phyloP scores from a whole-genome alignment of 345 rosid species.

The Ceriops tagal region DNA sequence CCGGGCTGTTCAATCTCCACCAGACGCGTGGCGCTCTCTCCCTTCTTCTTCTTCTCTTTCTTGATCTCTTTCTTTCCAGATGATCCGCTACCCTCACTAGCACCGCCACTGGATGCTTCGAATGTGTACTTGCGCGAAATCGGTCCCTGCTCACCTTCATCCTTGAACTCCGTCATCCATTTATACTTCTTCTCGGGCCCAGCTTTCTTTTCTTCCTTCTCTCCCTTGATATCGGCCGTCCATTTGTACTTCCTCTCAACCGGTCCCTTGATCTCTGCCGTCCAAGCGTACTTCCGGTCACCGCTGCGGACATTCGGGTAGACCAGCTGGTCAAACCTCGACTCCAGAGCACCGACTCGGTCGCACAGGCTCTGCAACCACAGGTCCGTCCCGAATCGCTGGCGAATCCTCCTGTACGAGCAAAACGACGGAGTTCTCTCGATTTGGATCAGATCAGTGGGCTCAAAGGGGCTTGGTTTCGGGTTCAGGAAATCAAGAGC shows the following conservation, averaged over 20 bases:
- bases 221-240: constrained; percentile 57
- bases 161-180: constrained; percentile 79
- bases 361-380: constrained; percentile 49
- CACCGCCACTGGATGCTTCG: constrained; percentile 50
- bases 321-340: constrained; percentile 54
- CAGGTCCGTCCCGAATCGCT: constrained; percentile 33
- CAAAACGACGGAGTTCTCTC: constrained; percentile 41
- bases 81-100: constrained; percentile 15
- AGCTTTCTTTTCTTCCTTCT: constrained; percentile 28
- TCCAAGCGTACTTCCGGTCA: constrained; percentile 73
- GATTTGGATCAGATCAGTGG: constrained; percentile 60
- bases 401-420: constrained; percentile 49
- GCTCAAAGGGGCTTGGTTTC: constrained; percentile 30
- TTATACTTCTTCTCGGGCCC: constrained; percentile 44
- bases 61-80: constrained; percentile 37
- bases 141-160: constrained; percentile 49
- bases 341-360: constrained; percentile 61
- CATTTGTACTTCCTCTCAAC: constrained; percentile 71
- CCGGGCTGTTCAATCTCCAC: constrained; percentile 64
- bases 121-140: constrained; percentile 53
- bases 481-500: constrained; percentile 42
- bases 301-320: constrained; percentile 26
- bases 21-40: constrained; percentile 41
- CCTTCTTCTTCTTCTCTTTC: constrained; percentile 44
- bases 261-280: constrained; percentile 68